Evolutionary conservation across 768 basidiomycete species (phyloP).

Genomic region (Rhizopogon rudus): DNA sequence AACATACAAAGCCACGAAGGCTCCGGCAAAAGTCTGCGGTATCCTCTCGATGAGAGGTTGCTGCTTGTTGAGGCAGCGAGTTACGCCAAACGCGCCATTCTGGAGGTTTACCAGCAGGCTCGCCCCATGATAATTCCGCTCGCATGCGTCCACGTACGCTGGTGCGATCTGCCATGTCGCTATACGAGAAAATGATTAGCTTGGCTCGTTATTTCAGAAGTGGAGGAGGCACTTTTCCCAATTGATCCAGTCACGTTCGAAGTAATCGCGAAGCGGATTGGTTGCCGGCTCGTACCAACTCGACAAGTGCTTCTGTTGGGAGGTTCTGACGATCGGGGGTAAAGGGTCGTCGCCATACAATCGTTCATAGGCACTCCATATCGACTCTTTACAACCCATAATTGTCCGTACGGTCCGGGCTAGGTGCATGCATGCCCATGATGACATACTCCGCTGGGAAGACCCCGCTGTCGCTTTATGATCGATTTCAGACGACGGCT

Average conservation of each 20-base stretch:
- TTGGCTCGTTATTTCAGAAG: background rate
- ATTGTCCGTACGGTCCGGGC: conserved; percentile 54
- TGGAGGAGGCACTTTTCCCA: conserved; percentile 57
- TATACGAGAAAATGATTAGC: conserved; percentile 21
- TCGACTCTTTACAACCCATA: conserved; percentile 61
- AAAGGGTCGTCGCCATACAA: conserved; percentile 37
- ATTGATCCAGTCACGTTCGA: conserved; percentile 61
- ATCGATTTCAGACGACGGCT: conserved; percentile 21
- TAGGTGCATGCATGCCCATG: conserved; percentile 62
- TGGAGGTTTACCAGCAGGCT: conserved; percentile 42
- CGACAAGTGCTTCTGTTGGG: conserved; percentile 23
- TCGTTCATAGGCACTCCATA: conserved; percentile 59
- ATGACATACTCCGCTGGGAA: conserved; percentile 29
- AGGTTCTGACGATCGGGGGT: conserved; percentile 32
- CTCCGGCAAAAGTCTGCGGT: conserved; percentile 30
- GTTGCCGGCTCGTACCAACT: conserved; percentile 17
- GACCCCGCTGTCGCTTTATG: conserved; percentile 6
- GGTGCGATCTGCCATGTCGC: conserved; percentile 75
- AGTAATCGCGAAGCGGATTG: conserved; percentile 47
- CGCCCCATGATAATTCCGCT: conserved; percentile 46
- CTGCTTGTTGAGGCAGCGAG: conserved; percentile 12
- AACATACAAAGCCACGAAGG: conserved; percentile 52
- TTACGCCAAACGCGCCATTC: conserved; percentile 52
- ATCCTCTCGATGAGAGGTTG: conserved; percentile 15
- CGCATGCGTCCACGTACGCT: conserved; percentile 48